Evolutionary conservation across 2,329 filamentous ascomycete species (phyloP), one percentile per base, ranked within the genome.

Genomic region (Diaporthe caulivora): DNA sequence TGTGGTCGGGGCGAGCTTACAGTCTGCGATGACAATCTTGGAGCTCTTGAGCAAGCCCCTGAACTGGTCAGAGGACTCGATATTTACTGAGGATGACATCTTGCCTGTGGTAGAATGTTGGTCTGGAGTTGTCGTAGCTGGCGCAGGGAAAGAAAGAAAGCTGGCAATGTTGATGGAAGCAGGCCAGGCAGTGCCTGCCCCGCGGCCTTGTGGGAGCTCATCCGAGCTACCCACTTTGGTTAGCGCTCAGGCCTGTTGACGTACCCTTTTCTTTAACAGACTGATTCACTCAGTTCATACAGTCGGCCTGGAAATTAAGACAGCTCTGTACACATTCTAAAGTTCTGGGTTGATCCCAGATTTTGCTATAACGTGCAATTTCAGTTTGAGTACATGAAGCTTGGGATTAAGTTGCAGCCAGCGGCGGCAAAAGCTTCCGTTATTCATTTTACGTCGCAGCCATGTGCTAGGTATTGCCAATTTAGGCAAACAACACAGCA

Each of bases 11-110:
- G 54, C 58, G 72, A 75, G 87, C 94, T 89, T 87, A 97, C 95
- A 98, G 85, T 98, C 94, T 80, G 93, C 92, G 71, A 98, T 92
- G 54, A 98, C 94, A 74, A 98, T 90, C 77, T 90, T 91, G 44
- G 94, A 95, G 71, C 89, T 91, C 75, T 89, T 89, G 75, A 98
- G 87, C 75, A 97, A 84, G 42, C 85, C 84, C 78, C 87, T 88
- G 79, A 97, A 92, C 80, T 96, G 91, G 79, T 86, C 86, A 77
- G 85, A 84, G 74, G 88, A 89, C 80, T 83, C 81, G 71, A 84
- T 81, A 40, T 79, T 77, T 58, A 81, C 76, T 58, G 79, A 78
- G 65, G 79, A 79, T 53, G 81, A 79, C 80, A 80, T 79, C 31
- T 42, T 72, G 72, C 26, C 69, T 53, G 69, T 24, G n/a, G 57